Evolutionary conservation across 2,329 filamentous ascomycete genomes (phyloP), one percentile per base, ranked within the genome.

Genomic region (Aspergillus luchuensis): DNA sequence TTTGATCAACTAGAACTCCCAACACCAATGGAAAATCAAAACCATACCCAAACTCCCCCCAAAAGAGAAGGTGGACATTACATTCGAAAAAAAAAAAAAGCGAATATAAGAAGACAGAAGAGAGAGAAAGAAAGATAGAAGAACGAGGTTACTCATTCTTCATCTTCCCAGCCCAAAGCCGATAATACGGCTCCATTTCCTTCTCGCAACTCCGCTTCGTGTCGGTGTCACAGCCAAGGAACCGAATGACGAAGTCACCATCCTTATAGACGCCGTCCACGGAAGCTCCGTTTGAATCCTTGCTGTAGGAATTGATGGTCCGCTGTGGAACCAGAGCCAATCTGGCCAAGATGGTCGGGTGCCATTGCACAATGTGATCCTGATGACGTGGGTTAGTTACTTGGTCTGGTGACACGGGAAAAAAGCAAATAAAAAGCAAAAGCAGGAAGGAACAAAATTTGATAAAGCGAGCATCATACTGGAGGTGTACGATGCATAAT

Each of bases 361-460:
- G 95, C 96, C 95, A 99, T 81, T 97, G 94, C 36, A 91, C 87
- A 67, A 94, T 90, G 73, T 95, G 91, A 78, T 94, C 91, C 90
- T 93, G 47, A 60, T 21, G 45, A 49, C 21, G 56, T 81, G 64
- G 80, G 71, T 58, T 21, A 49, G 43, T 56, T 23, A 80, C 71
- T 58, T 21, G 41, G 39, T 56, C 28, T 33, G 23, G 23, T 19
- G n/a, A 45, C 49, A 33, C 7, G 28, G 6, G 11, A 15, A 52
- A 43, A 25, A n/a, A 57, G 21, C 13, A 43, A 17, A 45, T 2
- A 11, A 41, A 17, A 28, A 5, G 56, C 13, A 8, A 39, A 57
- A 30, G 13, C n/a, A n/a, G n/a, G n/a, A 52, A 21, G 13, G 10
- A 36, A 23, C 8, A 11, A 5, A 11, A 25, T 36, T 15, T 15